These are phyloP conservation scores for Keithomyces neogunnii DNA, from an alignment of 2,329 filamentous ascomycete species.

Conservation along the genomic window DNA sequence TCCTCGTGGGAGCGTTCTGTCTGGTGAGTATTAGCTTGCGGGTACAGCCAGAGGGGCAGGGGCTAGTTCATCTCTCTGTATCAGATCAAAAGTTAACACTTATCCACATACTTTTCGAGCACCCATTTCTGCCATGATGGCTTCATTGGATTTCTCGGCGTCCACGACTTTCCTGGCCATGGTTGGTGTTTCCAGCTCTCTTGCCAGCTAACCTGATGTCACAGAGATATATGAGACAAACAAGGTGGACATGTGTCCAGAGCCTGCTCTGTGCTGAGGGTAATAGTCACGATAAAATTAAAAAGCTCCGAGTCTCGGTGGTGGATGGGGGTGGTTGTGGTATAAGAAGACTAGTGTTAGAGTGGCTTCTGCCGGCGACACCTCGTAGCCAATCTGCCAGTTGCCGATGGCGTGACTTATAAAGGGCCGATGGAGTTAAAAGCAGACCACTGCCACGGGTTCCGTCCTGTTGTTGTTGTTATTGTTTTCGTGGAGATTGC, in stretches of 20 bases:
- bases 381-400: not conserved
- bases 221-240: not conserved
- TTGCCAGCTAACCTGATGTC: not conserved
- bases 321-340: not conserved
- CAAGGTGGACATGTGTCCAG: not conserved
- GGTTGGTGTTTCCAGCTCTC: not conserved
- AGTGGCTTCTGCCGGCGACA: not conserved
- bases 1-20: constrained; percentile 71
- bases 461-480: not conserved
- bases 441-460: not conserved
- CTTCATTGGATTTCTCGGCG: not conserved
- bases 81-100: not conserved
- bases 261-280: too few species aligned
- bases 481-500: not conserved
- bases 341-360: not conserved
- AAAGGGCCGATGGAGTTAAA: not conserved
- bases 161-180: not conserved
- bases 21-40: constrained; percentile 25
- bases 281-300: too few species aligned
- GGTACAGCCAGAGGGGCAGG: not conserved
- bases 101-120: not conserved
- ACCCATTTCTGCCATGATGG: not conserved
- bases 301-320: too few species aligned
- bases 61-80: not conserved
- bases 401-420: not conserved